Base-by-base conservation (phyloP, 140 eudicot genomes). In the Flaveria floridana region DNA sequence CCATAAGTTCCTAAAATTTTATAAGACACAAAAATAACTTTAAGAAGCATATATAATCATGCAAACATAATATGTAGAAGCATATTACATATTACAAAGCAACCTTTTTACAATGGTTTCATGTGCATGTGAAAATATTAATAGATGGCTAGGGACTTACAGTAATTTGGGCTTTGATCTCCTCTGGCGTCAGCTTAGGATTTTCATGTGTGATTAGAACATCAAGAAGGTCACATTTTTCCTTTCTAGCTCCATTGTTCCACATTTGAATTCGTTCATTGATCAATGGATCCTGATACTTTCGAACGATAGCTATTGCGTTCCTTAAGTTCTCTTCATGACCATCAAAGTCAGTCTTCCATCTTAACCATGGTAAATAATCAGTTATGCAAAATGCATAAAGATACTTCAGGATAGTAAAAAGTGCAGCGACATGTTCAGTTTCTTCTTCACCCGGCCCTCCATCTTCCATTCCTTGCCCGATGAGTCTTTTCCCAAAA, bases 281-380 rank as follows among this genome's bases (percentile, higher is more conserved):
- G 8, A 85, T 34, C 37, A 74, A 65, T 7, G 51, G 50, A 65
- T 65, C 70, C 2, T 65, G 70, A 39, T 65, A 65, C 70, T 65
- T 65, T 2, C 6, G 80, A 72, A 70, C 61, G 3, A 6, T 68
- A 1, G 12, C 55, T 2, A 79, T 12, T 0, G 81, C 83, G 3
- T 70, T 39, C 47, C 26, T 73, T 0, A 73, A 16, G 0, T 12
- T 79, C 56, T 50, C 65, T 18, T 73, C 79, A 37, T 82, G 78
- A 5, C 83, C 81, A 68, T 82, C 86, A 18, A 85, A 64, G 71
- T 85, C 83, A 15, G 56, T 65, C 65, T 56, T 57, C 58, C 55
- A 21, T 62, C 83, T 70, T 44, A 82, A 74, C 75, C 75, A 85
- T 37, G 86, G 81, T 18, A 79, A 28, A 73, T 76, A 85, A 76